Evolutionary conservation across 306 rosid species (phyloP), one percentile per base, ranked within the genome.

Genomic region (Astragalus glycyphyllos): DNA sequence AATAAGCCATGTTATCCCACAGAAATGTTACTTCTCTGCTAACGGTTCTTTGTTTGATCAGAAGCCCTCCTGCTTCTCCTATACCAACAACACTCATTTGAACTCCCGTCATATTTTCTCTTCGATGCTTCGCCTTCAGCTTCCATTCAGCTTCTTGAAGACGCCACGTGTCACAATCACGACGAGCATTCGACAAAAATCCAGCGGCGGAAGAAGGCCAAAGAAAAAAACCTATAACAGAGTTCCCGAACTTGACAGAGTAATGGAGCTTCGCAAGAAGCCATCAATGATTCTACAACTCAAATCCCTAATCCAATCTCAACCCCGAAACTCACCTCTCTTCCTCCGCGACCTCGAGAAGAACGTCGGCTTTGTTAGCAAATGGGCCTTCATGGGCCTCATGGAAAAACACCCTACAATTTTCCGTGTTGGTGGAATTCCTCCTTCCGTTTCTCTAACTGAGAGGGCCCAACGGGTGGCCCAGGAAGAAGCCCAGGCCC

Each of bases 381-480:
- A 93, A 68, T 93, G 97, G 98, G 86, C 86, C 68, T 93, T 90
- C 77, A 90, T 93, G 96, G 77, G 82, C 31, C 91, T 77, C 45
- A 84, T 93, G 2, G 84, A 93, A 73, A 85, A 79, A 37, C 81
- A 93, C 57, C 87, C 88, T 17, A 66, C 90, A 4, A 85, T 93
- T 23, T 90, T 93, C 74, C 80, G 78, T n/a, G 94, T 86, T 41
- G 79, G 74, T 7, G 81, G 82, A 9, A 7, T 48, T 2, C 91
- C 89, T 1, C 93, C 93, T 47, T 87, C 65, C 12, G 87, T 89
- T 45, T 69, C 80, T 17, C 86, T 91, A 49, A 77, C 91, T 2
- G 78, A 54, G 4, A 84, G 74, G 59, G 97, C 96, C n/a, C 79
- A 47, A 12, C 71, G 65, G 57, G 68, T 86, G 65, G 92, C 86